Conservation (phyloP, 441 rosid species). For the Arabidopsis hybrid region DNA sequence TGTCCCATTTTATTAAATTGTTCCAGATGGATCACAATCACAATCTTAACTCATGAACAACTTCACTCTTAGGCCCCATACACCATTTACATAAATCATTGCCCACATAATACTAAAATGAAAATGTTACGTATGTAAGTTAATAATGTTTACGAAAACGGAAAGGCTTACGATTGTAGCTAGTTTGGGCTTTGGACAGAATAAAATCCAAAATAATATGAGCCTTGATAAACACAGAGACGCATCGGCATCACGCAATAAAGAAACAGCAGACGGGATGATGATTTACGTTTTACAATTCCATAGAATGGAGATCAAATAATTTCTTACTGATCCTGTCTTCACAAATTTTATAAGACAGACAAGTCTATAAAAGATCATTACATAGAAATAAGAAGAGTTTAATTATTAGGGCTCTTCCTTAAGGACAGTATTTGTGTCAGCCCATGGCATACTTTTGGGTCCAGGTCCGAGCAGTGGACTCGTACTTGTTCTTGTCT, state of each 20-base stretch:
- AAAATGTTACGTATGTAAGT: background rate
- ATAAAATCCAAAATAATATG: background rate
- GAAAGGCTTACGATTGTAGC: background rate
- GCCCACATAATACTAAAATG: background rate
- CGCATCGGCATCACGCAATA: background rate
- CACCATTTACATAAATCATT: background rate
- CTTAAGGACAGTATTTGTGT: constrained; percentile 8
- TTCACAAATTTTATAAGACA: constrained; percentile 35
- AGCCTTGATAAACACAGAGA: constrained; percentile 1
- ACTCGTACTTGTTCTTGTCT: constrained; percentile 78
- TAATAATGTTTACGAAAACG: background rate
- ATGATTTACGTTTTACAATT: background rate
- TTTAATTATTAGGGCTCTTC: constrained; percentile 28
- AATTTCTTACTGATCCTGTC: constrained; percentile 29
- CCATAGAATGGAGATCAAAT: constrained; percentile 35
- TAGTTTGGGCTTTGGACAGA: background rate
- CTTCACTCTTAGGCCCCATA: background rate
- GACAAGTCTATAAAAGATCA: constrained; percentile 31
- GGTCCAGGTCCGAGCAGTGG: constrained; percentile 90
- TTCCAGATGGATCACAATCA: no score
- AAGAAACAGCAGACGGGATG: constrained; percentile 7
- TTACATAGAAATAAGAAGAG: constrained; percentile 39
- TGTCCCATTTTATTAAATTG: no score
- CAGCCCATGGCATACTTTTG: constrained; percentile 91
- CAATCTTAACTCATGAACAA: background rate